Conservation (phyloP, 495 filamentous ascomycete genomes). For the Aspergillus ostianus region DNA sequence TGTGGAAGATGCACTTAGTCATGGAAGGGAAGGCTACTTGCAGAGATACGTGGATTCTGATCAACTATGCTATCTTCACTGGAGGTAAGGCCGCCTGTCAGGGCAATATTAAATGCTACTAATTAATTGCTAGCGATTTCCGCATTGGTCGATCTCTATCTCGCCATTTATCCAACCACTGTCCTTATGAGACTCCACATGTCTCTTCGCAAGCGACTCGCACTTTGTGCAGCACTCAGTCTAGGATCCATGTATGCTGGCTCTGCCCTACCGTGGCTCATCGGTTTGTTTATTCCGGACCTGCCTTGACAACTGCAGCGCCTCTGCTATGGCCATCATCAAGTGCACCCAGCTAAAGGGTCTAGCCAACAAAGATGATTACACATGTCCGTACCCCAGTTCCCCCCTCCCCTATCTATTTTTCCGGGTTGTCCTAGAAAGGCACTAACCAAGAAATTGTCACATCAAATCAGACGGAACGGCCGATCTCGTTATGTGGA, state of each 20-base stretch:
- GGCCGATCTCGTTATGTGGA: conserved; percentile 48
- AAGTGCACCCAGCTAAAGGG: conserved; percentile 42
- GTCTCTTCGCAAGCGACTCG: conserved; percentile 44
- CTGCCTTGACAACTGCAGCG: conserved; percentile 10
- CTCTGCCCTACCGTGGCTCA: not conserved
- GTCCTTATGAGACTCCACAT: conserved; percentile 48
- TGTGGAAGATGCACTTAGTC: conserved; percentile 40
- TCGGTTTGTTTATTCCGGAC: not conserved
- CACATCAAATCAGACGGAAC: conserved; percentile 27
- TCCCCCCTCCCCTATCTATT: not conserved
- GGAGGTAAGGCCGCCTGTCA: conserved; percentile 22
- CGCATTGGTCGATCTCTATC: conserved; percentile 46
- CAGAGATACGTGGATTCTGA: conserved; percentile 30
- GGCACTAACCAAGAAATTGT: too few species aligned
- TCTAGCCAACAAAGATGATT: conserved; percentile 32
- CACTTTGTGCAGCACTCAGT: conserved; percentile 42
- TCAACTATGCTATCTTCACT: conserved; percentile 35
- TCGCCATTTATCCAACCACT: conserved; percentile 48
- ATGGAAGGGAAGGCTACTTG: conserved; percentile 29
- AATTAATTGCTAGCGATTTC: conserved; percentile 22
- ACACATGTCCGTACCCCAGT: conserved; percentile 34
- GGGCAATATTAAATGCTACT: not conserved
- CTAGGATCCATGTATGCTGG: conserved; percentile 34
- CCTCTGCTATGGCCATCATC: conserved; percentile 32
- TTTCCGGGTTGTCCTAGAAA: too few species aligned